Base-by-base conservation (phyloP, 148 eudicot species). In the Camellia japonica region DNA sequence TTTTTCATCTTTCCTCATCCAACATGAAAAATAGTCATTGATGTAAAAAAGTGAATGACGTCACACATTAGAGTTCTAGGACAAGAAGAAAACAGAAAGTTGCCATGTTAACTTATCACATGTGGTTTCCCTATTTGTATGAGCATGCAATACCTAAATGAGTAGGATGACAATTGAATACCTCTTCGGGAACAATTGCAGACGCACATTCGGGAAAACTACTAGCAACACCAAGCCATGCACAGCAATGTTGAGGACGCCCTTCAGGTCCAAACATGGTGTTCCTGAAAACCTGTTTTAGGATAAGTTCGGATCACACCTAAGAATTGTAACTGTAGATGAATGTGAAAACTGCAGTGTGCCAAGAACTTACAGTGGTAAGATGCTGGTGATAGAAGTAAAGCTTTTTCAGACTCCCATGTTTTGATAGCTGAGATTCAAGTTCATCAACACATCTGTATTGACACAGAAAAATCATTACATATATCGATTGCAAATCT, bases 191-290 rank as follows among this genome's bases (percentile, higher is more conserved):
- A 82, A 96, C 99, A 85, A 96, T 88, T 56, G 85, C 89, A 58
- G 98, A 96, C 75, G 99, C 98, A 88, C 98, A 91, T 84, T 96
- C 98, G 1, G 99, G 99, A 81, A 96, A 96, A 85, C 99, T 91
- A 87, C 99, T 96, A 77, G 99, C 99, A 87, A 96, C 95, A 84
- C 99, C 98, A 80, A 96, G 97, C 99, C 99, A 96, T 42, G 98
- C 99, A 88, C 98, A 96, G 85, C 99, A 96, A 84, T 96, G 99
- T 73, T 96, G 99, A 55, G 99, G 99, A 80, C 98, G 98, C 69
- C 99, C 99, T 88, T 96, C 99, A 56, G 99, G 99, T 78, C 98
- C 99, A 96, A 96, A 96, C 99, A 96, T 96, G 84, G 99, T 96
- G 81, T 94, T 94, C 80, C 99, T 89, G 87, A 96, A 96, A 85